phyloP scores from a whole-genome alignment of 2,329 filamentous ascomycete genomes.

The Alternaria conjuncta region DNA sequence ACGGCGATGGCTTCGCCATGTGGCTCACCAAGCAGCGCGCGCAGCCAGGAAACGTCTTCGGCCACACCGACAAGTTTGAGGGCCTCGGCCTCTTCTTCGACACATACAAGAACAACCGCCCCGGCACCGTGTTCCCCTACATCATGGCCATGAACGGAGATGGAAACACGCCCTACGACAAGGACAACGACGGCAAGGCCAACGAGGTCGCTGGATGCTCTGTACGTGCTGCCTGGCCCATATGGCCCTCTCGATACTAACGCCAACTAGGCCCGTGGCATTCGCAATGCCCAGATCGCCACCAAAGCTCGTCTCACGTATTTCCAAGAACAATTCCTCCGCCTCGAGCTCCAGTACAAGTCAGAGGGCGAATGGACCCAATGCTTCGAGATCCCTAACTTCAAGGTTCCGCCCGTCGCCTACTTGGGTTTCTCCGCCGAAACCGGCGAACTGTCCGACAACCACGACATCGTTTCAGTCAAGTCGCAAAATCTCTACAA shows the following conservation, averaged over 20 bases:
- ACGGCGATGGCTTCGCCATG: constrained; percentile 96
- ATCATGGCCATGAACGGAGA: constrained; percentile 99
- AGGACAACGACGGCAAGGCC: constrained; percentile 90
- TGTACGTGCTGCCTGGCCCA: constrained; percentile 50
- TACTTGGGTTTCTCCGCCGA: constrained; percentile 77
- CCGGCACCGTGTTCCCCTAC: constrained; percentile 93
- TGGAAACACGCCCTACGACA: constrained; percentile 86
- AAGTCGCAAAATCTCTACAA: constrained; percentile 88
- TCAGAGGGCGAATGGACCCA: constrained; percentile 83
- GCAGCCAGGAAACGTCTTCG: constrained; percentile 82
- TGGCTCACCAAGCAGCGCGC: constrained; percentile 96
- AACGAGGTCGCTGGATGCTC: constrained; percentile 95
- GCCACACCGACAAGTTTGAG: constrained; percentile 85
- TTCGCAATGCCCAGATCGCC: constrained; percentile 74
- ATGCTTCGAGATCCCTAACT: constrained; percentile 76
- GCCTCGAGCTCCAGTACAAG: constrained; percentile 94
- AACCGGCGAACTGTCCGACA: constrained; percentile 95
- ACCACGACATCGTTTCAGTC: constrained; percentile 94
- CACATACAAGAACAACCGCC: constrained; percentile 99
- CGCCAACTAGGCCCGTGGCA: constrained; percentile 70
- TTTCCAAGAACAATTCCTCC: constrained; percentile 93
- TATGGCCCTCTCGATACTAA: constrained; percentile 11
- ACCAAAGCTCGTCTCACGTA: constrained; percentile 91
- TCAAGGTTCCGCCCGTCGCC: constrained; percentile 76
- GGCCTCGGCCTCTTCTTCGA: constrained; percentile 95